These are phyloP conservation scores for Xylariaceae sp. DNA, from an alignment of 2,329 filamentous ascomycete species.

Conservation along the genomic window DNA sequence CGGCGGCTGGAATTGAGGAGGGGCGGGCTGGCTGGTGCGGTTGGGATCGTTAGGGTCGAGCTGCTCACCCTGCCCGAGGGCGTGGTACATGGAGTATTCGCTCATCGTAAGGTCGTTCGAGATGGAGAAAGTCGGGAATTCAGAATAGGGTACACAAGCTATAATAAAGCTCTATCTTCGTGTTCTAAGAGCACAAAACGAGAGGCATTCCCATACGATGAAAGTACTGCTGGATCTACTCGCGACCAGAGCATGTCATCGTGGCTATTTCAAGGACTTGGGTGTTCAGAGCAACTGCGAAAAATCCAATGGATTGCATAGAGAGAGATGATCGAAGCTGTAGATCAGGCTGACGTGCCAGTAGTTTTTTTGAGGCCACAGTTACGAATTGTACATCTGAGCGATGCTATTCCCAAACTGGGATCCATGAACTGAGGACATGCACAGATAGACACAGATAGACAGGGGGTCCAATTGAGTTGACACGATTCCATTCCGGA, in stretches of 20 bases:
- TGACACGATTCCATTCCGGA: constrained; percentile 43
- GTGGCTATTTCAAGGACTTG: neutral
- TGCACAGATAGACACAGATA: constrained; percentile 2
- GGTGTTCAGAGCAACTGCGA: neutral
- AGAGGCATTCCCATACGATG: too few relatives aligned
- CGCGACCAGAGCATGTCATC: neutral
- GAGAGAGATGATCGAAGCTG: neutral
- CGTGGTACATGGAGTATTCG: constrained; percentile 61
- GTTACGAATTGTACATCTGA: constrained; percentile 30
- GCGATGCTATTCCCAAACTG: constrained; percentile 32
- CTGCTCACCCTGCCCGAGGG: constrained; percentile 61
- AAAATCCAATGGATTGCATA: constrained; percentile 1
- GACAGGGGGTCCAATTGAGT: constrained; percentile 20
- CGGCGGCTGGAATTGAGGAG: constrained; percentile 63
- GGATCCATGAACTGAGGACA: constrained; percentile 11
- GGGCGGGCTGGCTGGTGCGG: constrained; percentile 55
- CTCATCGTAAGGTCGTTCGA: constrained; percentile 49
- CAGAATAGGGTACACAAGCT: neutral
- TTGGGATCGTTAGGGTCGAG: constrained; percentile 61
- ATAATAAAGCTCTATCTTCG: neutral
- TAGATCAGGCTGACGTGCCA: neutral
- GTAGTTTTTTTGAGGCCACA: constrained; percentile 31
- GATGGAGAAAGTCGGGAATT: neutral
- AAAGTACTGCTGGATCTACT: neutral
- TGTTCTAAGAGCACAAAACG: too few relatives aligned